Conservation (phyloP, 352 stramenopile genomes). For the Phytopythium litorale region DNA sequence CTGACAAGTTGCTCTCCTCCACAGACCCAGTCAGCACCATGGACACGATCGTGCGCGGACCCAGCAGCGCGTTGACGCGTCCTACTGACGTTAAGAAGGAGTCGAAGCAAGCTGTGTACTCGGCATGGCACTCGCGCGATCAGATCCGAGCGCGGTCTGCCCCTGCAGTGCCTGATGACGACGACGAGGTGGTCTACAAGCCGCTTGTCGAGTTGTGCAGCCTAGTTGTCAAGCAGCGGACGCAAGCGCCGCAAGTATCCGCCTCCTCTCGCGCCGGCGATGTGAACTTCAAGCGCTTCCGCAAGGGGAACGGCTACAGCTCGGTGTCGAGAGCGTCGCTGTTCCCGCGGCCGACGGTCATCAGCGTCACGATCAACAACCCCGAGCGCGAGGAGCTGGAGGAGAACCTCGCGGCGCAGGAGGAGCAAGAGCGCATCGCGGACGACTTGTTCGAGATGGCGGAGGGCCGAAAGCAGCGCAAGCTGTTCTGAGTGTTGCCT, state of each 20-base stretch:
- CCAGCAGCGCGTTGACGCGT: not conserved
- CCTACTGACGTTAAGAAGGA: not conserved
- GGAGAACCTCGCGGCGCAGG: slow-evolving; percentile 58
- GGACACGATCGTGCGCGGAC: not conserved
- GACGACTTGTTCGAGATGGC: slow-evolving; percentile 82
- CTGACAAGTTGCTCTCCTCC: not conserved
- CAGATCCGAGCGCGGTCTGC: not conserved
- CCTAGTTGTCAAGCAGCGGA: slow-evolving; percentile 43
- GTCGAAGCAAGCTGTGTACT: not conserved
- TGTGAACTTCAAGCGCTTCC: slow-evolving; percentile 84
- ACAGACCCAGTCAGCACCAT: not conserved
- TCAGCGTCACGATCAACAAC: slow-evolving; percentile 63
- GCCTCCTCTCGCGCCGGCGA: slow-evolving; percentile 7
- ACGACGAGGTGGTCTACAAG: slow-evolving; percentile 27
- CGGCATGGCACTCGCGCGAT: slow-evolving; percentile 2
- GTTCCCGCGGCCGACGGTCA: slow-evolving; percentile 49
- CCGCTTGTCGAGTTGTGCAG: slow-evolving; percentile 45
- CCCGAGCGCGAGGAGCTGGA: slow-evolving; percentile 47
- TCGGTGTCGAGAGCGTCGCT: slow-evolving; percentile 36
- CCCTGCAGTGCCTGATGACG: slow-evolving; percentile 18
- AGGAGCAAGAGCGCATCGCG: slow-evolving; percentile 81
- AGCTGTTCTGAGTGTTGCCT: slow-evolving; percentile 31
- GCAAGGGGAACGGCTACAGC: slow-evolving; percentile 63
- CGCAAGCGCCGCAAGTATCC: no score
- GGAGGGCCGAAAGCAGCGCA: slow-evolving; percentile 49